phyloP scores from a whole-genome alignment of 2,329 filamentous ascomycete genomes.

The Apiospora phragmitis region DNA sequence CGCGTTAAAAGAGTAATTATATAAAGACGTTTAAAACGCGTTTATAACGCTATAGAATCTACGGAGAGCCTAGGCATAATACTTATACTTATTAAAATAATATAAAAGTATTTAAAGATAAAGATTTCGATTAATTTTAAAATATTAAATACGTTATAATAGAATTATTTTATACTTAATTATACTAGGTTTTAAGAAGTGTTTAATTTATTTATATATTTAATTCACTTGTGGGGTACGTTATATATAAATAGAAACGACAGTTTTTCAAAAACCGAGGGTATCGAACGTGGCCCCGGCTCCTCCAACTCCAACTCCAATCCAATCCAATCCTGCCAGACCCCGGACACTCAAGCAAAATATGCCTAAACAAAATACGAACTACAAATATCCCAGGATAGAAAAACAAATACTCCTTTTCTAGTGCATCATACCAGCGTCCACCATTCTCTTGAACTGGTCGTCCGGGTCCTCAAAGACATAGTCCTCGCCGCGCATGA shows the following conservation, averaged over 20 bases:
- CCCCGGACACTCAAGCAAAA: background rate
- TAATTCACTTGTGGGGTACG: too few relatives aligned
- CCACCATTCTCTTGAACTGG: constrained; percentile 41
- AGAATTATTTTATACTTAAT: too few relatives aligned
- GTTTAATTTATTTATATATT: too few relatives aligned
- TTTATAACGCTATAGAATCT: too few relatives aligned
- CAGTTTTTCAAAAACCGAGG: background rate
- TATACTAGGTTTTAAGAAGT: too few relatives aligned
- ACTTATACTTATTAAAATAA: too few relatives aligned
- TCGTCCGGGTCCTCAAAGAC: constrained; percentile 45
- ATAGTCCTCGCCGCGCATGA: constrained; percentile 44
- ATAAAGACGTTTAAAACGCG: too few relatives aligned
- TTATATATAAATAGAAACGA: background rate
- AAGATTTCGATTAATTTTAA: too few relatives aligned
- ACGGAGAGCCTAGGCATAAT: too few relatives aligned
- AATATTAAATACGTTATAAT: too few relatives aligned
- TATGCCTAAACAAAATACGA: background rate
- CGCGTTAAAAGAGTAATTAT: too few relatives aligned
- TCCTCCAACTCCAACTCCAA: background rate
- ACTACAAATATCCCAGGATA: background rate
- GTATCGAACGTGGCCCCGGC: background rate
- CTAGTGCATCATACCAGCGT: background rate
- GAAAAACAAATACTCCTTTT: background rate
- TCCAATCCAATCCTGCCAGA: background rate
- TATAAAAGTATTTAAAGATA: too few relatives aligned